Evolutionary conservation across 805 yeast species (phyloP), one percentile per base, ranked within the genome.

Genomic region (Hanseniaspora lindneri): DNA sequence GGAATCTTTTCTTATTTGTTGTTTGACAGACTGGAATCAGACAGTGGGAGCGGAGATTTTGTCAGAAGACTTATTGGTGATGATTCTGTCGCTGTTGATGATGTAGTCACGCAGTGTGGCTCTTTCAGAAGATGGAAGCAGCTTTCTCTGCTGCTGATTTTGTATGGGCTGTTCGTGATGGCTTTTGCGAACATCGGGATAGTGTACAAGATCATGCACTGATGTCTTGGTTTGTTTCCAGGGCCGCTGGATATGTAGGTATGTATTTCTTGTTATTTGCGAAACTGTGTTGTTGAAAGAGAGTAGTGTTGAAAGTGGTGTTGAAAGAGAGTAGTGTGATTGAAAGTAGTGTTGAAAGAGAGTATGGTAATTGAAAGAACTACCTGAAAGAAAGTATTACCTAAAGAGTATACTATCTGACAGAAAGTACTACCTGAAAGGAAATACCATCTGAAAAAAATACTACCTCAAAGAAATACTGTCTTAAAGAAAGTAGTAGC

Each of bases 1-100:
- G 92, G 94, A 0, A 66, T 79, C 50, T 83, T 82, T 61, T 89
- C 89, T 0, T 82, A 66, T 25, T 19, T 46, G 16, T 13, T 46
- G 14, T 46, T 46, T n/a, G 30, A 25, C 4, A 46, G 32, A 25
- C 19, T 59, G 72, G 77, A 59, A 46, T 21, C 61, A 39, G 32
- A 61, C 76, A 49, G 69, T 76, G n/a, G 70, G 54, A 19, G 47
- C 42, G 30, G 44, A 25, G 16, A 24, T 4, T 20, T 41, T 35
- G 29, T 34, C 17, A 4, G 43, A 28, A 27, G 42, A n/a, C 21
- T 47, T 21, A 25, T 33, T 4, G 21, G n/a, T 13, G 24, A 40
- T 25, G 28, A 41, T 9, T 10, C 16, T 11, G 13, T 39, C 8
- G 5, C 20, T 3, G 21, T 24, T 14, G n/a, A 41, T 17, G 17